A percentile compares a stretch with the other conserved stretches of the same genome.
phyloP scores from a whole-genome alignment of 768 basidiomycete species.

The Psilocybe subaeruginosa region DNA sequence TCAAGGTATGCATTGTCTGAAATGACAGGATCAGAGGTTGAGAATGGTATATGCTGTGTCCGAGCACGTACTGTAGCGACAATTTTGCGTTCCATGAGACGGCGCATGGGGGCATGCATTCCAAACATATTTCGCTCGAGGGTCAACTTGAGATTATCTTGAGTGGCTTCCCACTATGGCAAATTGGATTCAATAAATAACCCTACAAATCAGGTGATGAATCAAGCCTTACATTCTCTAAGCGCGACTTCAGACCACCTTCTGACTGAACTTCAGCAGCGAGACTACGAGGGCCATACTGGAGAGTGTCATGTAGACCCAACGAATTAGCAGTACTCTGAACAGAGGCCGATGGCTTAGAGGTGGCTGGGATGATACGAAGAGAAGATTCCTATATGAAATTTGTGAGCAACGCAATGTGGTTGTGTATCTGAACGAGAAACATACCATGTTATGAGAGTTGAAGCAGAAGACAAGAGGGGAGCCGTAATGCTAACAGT shows the following conservation, averaged over 20 bases:
- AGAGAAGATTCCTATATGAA: constrained; percentile 48
- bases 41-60: not conserved
- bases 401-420: not conserved
- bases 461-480: constrained; percentile 1
- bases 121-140: constrained; percentile 86
- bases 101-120: constrained; percentile 85
- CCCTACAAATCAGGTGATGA: not conserved
- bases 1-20: constrained; percentile 71
- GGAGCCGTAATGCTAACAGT: not conserved
- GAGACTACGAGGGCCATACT: constrained; percentile 82
- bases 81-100: constrained; percentile 93
- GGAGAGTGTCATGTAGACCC: constrained; percentile 88
- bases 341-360: constrained; percentile 63
- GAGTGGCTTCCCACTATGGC: constrained; percentile 89
- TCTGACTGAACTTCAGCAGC: constrained; percentile 72
- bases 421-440: too few species aligned
- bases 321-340: constrained; percentile 70
- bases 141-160: constrained; percentile 84
- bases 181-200: not conserved
- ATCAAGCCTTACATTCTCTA: constrained; percentile 67
- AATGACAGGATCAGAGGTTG: not conserved
- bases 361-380: constrained; percentile 57
- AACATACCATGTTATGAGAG: constrained; percentile 10
- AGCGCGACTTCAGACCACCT: constrained; percentile 64
- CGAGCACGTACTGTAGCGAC: constrained; percentile 64